Conservation (phyloP, 805 yeast species). For the Barnettozyma siamensis region DNA sequence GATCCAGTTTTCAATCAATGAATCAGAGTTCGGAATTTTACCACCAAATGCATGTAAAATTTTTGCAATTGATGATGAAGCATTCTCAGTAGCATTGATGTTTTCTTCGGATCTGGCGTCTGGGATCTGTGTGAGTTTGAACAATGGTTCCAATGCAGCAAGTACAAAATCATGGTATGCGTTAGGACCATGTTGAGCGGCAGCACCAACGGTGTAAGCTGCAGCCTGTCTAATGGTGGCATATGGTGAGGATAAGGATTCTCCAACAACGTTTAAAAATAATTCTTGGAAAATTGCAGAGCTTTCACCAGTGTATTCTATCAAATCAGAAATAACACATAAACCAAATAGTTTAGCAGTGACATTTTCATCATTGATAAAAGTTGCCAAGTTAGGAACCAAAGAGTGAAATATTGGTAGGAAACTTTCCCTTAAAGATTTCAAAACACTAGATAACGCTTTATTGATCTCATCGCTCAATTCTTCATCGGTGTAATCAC, state of each 20-base stretch:
- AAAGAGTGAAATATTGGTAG: constrained; percentile 59
- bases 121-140: constrained; percentile 66
- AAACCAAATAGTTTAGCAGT: constrained; percentile 72
- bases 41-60: constrained; percentile 62
- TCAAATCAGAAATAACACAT: constrained; percentile 71
- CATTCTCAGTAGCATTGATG: constrained; percentile 80
- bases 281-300: constrained; percentile 59
- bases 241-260: constrained; percentile 56
- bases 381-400: constrained; percentile 56
- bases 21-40: constrained; percentile 53
- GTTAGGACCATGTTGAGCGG: constrained; percentile 76
- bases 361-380: constrained; percentile 60
- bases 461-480: constrained; percentile 80
- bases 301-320: constrained; percentile 71
- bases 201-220: constrained; percentile 74
- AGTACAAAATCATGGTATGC: constrained; percentile 57
- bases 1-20: constrained; percentile 71
- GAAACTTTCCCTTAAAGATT: constrained; percentile 50
- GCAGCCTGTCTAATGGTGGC: constrained; percentile 84
- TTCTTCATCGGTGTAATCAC: constrained; percentile 85
- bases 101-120: constrained; percentile 86
- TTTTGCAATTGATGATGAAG: constrained; percentile 78
- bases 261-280: constrained; percentile 60
- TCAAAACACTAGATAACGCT: constrained; percentile 65
- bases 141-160: constrained; percentile 68